A percentile compares a stretch with the other conserved stretches of the same genome.
These are phyloP conservation scores for Epichloe sp. DNA, from an alignment of 2,329 filamentous ascomycete genomes.

Conservation along the genomic window DNA sequence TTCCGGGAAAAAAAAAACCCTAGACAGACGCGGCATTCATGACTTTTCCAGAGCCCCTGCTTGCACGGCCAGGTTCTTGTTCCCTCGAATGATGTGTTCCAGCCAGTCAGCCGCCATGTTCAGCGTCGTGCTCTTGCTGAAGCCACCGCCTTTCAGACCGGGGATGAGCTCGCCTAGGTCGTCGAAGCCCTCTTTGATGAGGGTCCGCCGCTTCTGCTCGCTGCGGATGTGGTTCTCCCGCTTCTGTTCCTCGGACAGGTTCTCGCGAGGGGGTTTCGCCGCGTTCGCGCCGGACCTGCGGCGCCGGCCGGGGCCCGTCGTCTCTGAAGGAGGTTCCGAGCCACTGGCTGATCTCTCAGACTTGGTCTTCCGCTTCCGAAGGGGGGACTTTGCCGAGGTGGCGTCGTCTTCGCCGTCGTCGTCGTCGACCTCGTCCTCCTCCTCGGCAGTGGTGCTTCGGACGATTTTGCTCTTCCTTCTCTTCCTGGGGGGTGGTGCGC, in stretches of 20 bases:
- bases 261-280: slow-evolving; percentile 45
- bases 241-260: slow-evolving; percentile 71
- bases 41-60: background rate
- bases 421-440: slow-evolving; percentile 21
- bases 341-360: slow-evolving; percentile 18
- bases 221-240: slow-evolving; percentile 77
- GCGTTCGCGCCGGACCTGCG: slow-evolving; percentile 33
- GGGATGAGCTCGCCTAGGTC: slow-evolving; percentile 68
- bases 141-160: slow-evolving; percentile 56
- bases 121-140: slow-evolving; percentile 74
- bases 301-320: slow-evolving; percentile 29
- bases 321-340: slow-evolving; percentile 21
- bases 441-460: slow-evolving; percentile 22
- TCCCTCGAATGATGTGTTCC: slow-evolving; percentile 58
- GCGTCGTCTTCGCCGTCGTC: slow-evolving; percentile 20
- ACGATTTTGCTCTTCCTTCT: slow-evolving; percentile 40
- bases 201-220: slow-evolving; percentile 71
- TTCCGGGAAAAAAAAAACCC: background rate
- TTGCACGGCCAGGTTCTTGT: slow-evolving; percentile 37
- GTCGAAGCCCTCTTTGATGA: slow-evolving; percentile 73
- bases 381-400: slow-evolving; percentile 18
- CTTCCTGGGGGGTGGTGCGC: slow-evolving; percentile 34
- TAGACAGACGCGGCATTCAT: background rate
- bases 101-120: slow-evolving; percentile 65
- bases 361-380: slow-evolving; percentile 36